Base-by-base conservation (phyloP, 345 rosid species). In the Pugionium dolabratum region DNA sequence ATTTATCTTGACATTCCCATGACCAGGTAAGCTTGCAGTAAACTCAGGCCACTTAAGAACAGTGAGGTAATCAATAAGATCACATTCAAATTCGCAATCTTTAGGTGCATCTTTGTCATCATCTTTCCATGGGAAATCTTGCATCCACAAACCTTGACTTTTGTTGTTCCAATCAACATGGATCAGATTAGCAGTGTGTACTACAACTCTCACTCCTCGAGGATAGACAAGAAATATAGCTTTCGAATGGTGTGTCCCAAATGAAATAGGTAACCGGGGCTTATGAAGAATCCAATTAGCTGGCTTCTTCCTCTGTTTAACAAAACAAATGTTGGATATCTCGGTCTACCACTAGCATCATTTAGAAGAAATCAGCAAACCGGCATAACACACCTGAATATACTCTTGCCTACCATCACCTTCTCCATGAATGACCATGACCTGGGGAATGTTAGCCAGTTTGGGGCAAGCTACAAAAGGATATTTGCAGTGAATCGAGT, bases 91-190 rank as follows among this genome's bases (percentile, higher is more conserved):
- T 60, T 76, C 96, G 60, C 86, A 79, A 33, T 76, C 70, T 79
- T 70, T 77, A 35, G 59, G 57, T 7, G 75, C 46, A 72, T 70
- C 81, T 66, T 32, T 60, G 44, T 69, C 81, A 75, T 74, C 81
- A 75, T 83, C 85, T 79, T 94, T 94, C 97, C 90, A 90, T 34
- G 99, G 99, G 73, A 94, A 94, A 83, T 94, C 97, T 88, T 94
- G 97, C 92, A 88, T 86, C 99, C 99, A 94, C 73, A 94, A 75
- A 57, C 97, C 99, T 83, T 90, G 99, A 60, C 83, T 90, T 75
- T 90, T 94, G 80, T 90, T 86, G 75, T 94, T 94, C 99, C 99
- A 94, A 74, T 90, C 99, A 67, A 88, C 95, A 55, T 80, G 58
- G 70, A 94, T 94, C 61, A 94, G 73, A 77, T 90, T 94, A 26